Base-by-base conservation (phyloP, 2,329 filamentous ascomycete species). In the Boeremia exigua region DNA sequence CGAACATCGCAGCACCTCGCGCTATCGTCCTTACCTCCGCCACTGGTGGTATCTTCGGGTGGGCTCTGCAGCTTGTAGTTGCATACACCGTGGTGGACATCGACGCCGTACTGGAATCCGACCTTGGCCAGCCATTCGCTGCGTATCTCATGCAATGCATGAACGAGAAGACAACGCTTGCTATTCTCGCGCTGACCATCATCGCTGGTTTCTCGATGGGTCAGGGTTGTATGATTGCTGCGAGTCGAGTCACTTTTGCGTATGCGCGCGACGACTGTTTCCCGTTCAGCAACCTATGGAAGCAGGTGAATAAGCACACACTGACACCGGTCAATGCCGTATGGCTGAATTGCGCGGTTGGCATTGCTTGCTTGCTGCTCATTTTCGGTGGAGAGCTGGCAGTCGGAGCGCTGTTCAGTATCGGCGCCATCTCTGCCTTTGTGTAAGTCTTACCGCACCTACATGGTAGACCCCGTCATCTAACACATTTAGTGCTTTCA, bases 181-280 rank as follows among this genome's bases (percentile, higher is more conserved):
- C 85, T 1, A 83, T 90, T 46, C 82, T 90, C 11, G 76, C 82
- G 0, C 73, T 90, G 37, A 90, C 87, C 2, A 88, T 90, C 60
- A 78, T 90, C 36, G 88, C 86, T 54, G 84, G 86, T 2, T 90
- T 90, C 68, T 85, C 82, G 36, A 90, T 90, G 85, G 88, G 88
- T 6, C 87, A 90, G 70, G 88, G 87, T 1, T 89, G 87, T 69
- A 90, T 89, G 85, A 84, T 91, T 33, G 82, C 83, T 7, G 83
- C 83, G 6, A 88, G 84, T 19, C 82, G 88, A 43, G 88, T 90
- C 39, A 88, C 87, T 1, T 91, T 88, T 66, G 88, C 88, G 14
- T 91, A 91, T 73, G 87, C 88, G 15, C 85, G 88, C 30, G 88
- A 91, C 65, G 87, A 85, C 63, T 88, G 86, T 69, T 88, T 91